Base-by-base conservation (phyloP, 2,329 filamentous ascomycete genomes). In the Colletotrichum sp. region DNA sequence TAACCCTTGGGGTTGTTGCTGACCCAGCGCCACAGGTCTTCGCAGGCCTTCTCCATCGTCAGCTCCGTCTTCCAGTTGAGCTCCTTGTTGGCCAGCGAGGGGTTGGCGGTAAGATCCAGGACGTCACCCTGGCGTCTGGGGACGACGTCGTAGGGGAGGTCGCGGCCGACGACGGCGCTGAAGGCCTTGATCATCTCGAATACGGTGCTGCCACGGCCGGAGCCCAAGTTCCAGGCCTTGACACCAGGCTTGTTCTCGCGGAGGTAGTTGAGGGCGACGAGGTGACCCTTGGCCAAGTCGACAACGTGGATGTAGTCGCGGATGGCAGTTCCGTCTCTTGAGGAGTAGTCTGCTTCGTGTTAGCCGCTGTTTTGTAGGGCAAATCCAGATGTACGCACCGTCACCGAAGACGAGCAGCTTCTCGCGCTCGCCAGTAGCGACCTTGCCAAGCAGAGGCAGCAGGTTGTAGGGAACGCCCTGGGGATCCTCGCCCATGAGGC, bases 111-210 rank as follows among this genome's bases (percentile, higher is more conserved):
- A 63, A 99, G 92, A 86, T 99, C 94, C 73, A 99, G 90, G 21
- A 99, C 97, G 82, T 99, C 97, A 71, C 97, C 97, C 52, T 93
- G 92, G 82, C 97, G 91, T 81, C 97, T 93, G 55, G 90, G 92
- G 10, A 94, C 95, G 75, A 99, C 94, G 84, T 98, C 90, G 87
- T 99, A 99, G 49, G 94, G 91, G 30, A 99, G 90, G 73, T 97
- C 92, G 67, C 93, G 94, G 77, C 97, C 97, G 26, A 98, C 96
- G 21, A 95, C 95, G 67, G 91, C 87, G 87, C 93, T 95, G 88
- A 99, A 99, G 70, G 97, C 96, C 80, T 96, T 95, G 91, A 99
- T 93, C 89, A 99, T 99, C 85, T 99, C 96, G 83, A 96, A 97
- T 73, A 99, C 97, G 26, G 97, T 99, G 86, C 94, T 98, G 80